phyloP scores from a whole-genome alignment of 495 filamentous ascomycete species.

The Saxophila tyrrhenica region DNA sequence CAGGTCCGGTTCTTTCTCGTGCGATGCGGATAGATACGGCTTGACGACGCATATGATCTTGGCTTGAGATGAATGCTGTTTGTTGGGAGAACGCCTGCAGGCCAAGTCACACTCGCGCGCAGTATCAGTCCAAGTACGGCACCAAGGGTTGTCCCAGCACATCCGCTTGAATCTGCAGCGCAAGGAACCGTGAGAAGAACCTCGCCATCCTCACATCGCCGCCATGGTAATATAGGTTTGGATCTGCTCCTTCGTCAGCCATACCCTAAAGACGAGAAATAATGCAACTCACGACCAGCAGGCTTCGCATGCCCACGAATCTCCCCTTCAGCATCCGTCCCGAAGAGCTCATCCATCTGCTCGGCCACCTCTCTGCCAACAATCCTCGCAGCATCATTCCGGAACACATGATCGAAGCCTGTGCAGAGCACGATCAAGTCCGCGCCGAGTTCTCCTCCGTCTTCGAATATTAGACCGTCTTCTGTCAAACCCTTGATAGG shows the following conservation, averaged over 20 bases:
- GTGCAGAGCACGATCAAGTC: constrained; percentile 35
- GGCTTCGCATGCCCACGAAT: constrained; percentile 31
- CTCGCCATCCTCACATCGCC: constrained; percentile 27
- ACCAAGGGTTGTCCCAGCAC: constrained; percentile 14
- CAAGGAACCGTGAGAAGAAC: constrained; percentile 31
- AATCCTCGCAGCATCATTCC: constrained; percentile 19
- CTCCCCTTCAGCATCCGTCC: constrained; percentile 33
- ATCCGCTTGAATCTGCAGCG: constrained; percentile 22
- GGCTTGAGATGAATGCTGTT: no score
- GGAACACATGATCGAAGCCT: constrained; percentile 28
- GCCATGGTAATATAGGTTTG: constrained; percentile 33
- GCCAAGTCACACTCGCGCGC: no score
- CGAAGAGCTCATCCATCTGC: constrained; percentile 31
- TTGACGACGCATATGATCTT: no score
- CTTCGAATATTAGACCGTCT: constrained; percentile 28
- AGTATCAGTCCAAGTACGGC: constrained; percentile 8
- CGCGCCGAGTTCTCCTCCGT: constrained; percentile 28
- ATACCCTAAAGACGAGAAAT: background rate
- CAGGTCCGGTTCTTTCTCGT: background rate
- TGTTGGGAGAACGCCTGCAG: no score
- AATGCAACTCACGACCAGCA: constrained; percentile 21
- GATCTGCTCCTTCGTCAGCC: constrained; percentile 20
- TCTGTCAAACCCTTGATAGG: constrained; percentile 26
- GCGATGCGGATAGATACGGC: background rate
- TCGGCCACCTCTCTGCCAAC: constrained; percentile 27